phyloP scores from a whole-genome alignment of 1,139 yeast species.

The Geotrichum histeridarum region DNA sequence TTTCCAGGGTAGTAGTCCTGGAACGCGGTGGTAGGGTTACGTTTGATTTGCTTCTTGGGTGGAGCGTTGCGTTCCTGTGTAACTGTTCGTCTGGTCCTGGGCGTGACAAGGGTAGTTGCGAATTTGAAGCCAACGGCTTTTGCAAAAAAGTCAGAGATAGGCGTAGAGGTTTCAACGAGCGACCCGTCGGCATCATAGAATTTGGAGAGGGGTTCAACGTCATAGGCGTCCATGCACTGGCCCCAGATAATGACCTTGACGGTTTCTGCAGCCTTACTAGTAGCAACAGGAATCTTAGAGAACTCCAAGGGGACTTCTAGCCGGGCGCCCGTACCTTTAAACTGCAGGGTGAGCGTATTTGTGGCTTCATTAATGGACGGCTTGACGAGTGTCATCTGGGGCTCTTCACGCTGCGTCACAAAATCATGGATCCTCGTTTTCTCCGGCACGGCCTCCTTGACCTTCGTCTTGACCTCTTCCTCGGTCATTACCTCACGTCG shows the following conservation, averaged over 20 bases:
- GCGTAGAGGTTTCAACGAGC: conserved; percentile 7
- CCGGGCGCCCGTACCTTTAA: conserved; percentile 25
- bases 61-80: conserved; percentile 25
- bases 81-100: conserved; percentile 37
- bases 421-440: conserved; percentile 28
- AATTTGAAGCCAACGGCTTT: conserved; percentile 21
- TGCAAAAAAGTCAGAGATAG: conserved; percentile 13
- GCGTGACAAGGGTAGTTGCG: conserved; percentile 34
- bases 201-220: conserved; percentile 22
- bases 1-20: conserved; percentile 46
- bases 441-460: conserved; percentile 7
- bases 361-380: conserved; percentile 29
- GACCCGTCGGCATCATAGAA: neutral
- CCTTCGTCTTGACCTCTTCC: conserved; percentile 10
- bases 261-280: neutral
- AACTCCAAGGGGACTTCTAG: conserved; percentile 28
- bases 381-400: conserved; percentile 36
- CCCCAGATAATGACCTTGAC: conserved; percentile 32
- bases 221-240: conserved; percentile 25
- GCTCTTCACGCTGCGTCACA: conserved; percentile 38
- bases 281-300: neutral
- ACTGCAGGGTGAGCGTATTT: conserved; percentile 32
- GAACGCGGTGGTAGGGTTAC: conserved; percentile 32
- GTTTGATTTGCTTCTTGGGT: conserved; percentile 14
- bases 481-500: conserved; percentile 24